Evolutionary conservation across 2,329 filamentous ascomycete genomes (phyloP), one percentile per base, ranked within the genome.

Genomic region (Xylaria sp.): DNA sequence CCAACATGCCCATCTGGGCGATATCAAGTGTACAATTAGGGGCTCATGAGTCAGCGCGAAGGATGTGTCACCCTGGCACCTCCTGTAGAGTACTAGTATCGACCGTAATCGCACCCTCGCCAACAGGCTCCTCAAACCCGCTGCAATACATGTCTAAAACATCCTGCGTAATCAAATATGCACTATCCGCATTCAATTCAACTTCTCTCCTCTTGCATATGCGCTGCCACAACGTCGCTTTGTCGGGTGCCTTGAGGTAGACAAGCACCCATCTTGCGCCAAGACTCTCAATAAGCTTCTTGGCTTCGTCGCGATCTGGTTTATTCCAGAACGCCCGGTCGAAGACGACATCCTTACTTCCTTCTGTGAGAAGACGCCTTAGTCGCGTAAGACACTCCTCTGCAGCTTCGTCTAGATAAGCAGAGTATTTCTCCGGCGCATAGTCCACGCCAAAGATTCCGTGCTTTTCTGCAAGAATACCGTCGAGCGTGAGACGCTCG

Each of bases 311-410:
- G 7, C 79, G 68, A 48, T 80, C 78, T 8, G 73, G 71, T 63
- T 73, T 77, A 49, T 73, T 73, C 52, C 76, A 80, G 64, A 80
- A 78, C 0, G 78, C 77, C 1, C 78, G 65, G 49, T 81, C 79
- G 8, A 80, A 61, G 1, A 80, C 70, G n/a, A 78, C 66, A 51
- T 80, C 74, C 4, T 52, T 71, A 1, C 62, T 41, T 1, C 71
- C 67, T 8, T 72, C 43, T 1, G 74, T 43, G 0, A 78, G 66
- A 10, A 73, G 28, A 15, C 23, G 39, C 18, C 57, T 41, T 3
- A 73, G 39, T 10, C 66, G 61, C 7, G 54, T 20, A 1, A 66
- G 39, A 31, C 66, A 70, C 52, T 71, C 68, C 5, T 56, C n/a
- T 5, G 59, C 63, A 0, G 76, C 76, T 54, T 78, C 77, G 1